Evolutionary conservation across 2,329 filamentous ascomycete genomes (phyloP).

Genomic region (Fusarium camptoceras): DNA sequence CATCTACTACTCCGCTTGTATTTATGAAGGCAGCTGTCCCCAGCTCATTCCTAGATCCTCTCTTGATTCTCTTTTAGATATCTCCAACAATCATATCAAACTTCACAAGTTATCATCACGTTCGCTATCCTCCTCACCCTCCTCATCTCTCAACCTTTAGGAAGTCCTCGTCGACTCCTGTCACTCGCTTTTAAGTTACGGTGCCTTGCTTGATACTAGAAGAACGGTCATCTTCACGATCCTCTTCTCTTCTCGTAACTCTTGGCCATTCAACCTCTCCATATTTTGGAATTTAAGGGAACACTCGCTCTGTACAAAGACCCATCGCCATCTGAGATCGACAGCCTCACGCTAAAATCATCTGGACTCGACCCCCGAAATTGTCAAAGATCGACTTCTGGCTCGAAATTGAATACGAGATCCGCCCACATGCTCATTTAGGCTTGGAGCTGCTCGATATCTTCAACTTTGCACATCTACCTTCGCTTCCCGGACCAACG

Average conservation of each 20-base stretch:
- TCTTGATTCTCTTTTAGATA: conserved; percentile 46
- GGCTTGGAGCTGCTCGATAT: conserved; percentile 33
- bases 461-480: conserved; percentile 46
- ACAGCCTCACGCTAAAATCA: conserved; percentile 29
- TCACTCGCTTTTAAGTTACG: conserved; percentile 75
- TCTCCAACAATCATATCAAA: conserved; percentile 43
- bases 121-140: conserved; percentile 60
- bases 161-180: conserved; percentile 81
- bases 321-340: conserved; percentile 27
- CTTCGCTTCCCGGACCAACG: conserved; percentile 48
- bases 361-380: conserved; percentile 12
- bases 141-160: conserved; percentile 58
- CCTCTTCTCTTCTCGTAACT: conserved; percentile 53
- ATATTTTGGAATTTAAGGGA: conserved; percentile 32
- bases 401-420: conserved; percentile 31
- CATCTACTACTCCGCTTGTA: conserved; percentile 45
- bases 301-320: conserved; percentile 36
- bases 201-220: conserved; percentile 58
- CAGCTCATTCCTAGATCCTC: conserved; percentile 44
- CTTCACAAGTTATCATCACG: conserved; percentile 52
- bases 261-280: conserved; percentile 37
- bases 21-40: conserved; percentile 49
- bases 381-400: conserved; percentile 23
- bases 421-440: conserved; percentile 22
- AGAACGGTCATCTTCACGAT: conserved; percentile 30